Evolutionary conservation across 2,329 filamentous ascomycete genomes (phyloP), one percentile per base, ranked within the genome.

Genomic region (Monosporascus sp.): DNA sequence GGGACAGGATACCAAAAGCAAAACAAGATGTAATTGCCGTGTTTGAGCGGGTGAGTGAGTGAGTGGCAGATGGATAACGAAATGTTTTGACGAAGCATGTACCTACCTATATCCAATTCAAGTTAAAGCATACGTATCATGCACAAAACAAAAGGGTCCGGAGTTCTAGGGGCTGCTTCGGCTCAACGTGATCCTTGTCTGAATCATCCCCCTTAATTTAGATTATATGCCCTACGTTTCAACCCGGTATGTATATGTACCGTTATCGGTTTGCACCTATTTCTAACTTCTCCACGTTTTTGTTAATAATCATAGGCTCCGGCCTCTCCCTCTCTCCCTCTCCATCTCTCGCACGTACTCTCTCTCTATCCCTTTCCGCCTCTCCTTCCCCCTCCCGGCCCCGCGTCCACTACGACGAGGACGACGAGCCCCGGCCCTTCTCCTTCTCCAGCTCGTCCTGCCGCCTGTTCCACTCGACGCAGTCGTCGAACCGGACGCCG

Each of bases 401-500:
- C 14, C 27, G 27, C 27, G 27, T 14, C 9, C 5, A 11, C 27
- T 31, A 31, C 27, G 27, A 31, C 9, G 27, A 31, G 27, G 27
- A 31, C 27, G 27, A 14, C 9, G 9, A 14, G 31, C 17, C n/a
- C n/a, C 17, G n/a, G 17, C 38, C 24, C 37, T 20, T 14, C n/a
- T 3, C n/a, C 18, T 8, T 15, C 20, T 46, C 65, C 60, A 20
- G 17, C 38, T 39, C 17, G 44, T 47, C 47, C 53, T 81, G 76
- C 53, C 68, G 68, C 58, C 70, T 73, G 68, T 97, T 97, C 94
- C 94, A 99, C 62, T 78, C 75, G 37, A 96, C 85, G 68, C 93
- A 97, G 53, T 97, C 92, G 37, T 88, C 86, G 66, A 97, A 91
- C 57, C 81, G 90, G 51, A 97, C 90, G 1, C 90, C 89, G 18